Evolutionary conservation across 139 green algal species (phyloP), one percentile per base, ranked within the genome.

Genomic region (Chlorella vulgaris): DNA sequence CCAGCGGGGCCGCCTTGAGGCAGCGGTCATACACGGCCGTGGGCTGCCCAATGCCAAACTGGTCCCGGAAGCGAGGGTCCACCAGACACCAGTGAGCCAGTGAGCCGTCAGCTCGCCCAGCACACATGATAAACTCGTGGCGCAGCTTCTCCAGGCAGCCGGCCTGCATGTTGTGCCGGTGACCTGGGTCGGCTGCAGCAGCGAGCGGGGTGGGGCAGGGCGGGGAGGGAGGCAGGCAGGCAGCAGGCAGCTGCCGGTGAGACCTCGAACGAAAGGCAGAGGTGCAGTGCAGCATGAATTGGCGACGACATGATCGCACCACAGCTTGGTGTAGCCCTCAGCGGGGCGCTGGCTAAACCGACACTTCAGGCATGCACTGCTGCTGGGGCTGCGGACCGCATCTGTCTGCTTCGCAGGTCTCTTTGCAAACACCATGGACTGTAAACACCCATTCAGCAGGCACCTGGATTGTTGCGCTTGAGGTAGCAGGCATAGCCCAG

Each of bases 41-140:
- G 7, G 86, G 78, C 65, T 87, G 81, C 51, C 78, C 81, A 33
- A 94, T 79, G 29, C 78, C 73, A 81, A 94, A 94, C 80, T 94
- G 90, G 53, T 93, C 89, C 24, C 73, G 51, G 42, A 93, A 90
- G 24, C 80, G 47, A 0, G 83, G 83, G 73, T 91, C 88, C 35
- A 91, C 80, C 35, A 91, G 68, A 55, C 42, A 65, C 50, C 66
- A 79, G 73, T 79, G 73, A 26, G 29, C 21, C 21, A 76, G 83
- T 10, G 40, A 62, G 69, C 81, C 81, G 55, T 87, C 84, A 33
- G 63, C 21, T 13, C 47, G 42, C 1, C 83, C 83, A 28, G 36
- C 74, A 29, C 78, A 84, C 36, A 88, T 35, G 18, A 88, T 66
- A 58, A 68, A 88, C 43, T 68, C 51, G 42, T 88, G 84, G 8